These are phyloP conservation scores for Aethionema arabicum DNA, from an alignment of 345 rosid species.

Conservation along the genomic window DNA sequence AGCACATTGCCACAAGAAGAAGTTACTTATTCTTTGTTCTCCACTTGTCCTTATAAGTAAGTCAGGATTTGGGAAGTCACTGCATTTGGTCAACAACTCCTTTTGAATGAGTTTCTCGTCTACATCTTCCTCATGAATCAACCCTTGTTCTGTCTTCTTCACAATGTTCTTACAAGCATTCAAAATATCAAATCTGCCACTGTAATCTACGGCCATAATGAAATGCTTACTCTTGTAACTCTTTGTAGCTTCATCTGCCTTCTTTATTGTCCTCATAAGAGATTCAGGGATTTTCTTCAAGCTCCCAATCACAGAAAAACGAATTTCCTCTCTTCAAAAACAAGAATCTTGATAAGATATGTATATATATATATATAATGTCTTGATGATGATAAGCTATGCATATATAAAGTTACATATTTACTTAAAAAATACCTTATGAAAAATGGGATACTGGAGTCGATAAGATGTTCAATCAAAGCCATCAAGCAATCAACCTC, in stretches of 20 bases:
- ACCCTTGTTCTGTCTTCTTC: slow-evolving; percentile 42
- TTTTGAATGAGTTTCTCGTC: slow-evolving; percentile 51
- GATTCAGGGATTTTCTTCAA: slow-evolving; percentile 46
- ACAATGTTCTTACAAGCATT: slow-evolving; percentile 63
- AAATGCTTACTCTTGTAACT: slow-evolving; percentile 49
- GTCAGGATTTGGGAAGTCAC: slow-evolving; percentile 58
- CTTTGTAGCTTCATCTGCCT: slow-evolving; percentile 50
- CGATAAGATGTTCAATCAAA: slow-evolving; percentile 44
- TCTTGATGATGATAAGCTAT: too few relatives aligned
- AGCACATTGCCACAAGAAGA: slow-evolving; percentile 73
- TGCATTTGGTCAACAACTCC: slow-evolving; percentile 58
- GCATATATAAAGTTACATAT: too few relatives aligned
- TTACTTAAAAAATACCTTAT: slow-evolving; percentile 34
- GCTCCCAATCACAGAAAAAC: slow-evolving; percentile 59
- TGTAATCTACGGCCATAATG: slow-evolving; percentile 65
- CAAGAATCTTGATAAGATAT: too few relatives aligned
- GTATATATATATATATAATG: too few relatives aligned
- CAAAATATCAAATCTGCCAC: slow-evolving; percentile 61
- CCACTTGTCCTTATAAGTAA: slow-evolving; percentile 73
- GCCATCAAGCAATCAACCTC: slow-evolving; percentile 63
- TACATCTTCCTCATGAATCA: slow-evolving; percentile 49
- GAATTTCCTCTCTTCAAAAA: slow-evolving; percentile 44
- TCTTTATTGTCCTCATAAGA: slow-evolving; percentile 34
- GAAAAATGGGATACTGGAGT: slow-evolving; percentile 38
- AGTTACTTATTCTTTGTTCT: slow-evolving; percentile 74